Evolutionary conservation across 805 yeast species (phyloP), one percentile per base, ranked within the genome.

Genomic region (Sugiyamaella lignohabitans): DNA sequence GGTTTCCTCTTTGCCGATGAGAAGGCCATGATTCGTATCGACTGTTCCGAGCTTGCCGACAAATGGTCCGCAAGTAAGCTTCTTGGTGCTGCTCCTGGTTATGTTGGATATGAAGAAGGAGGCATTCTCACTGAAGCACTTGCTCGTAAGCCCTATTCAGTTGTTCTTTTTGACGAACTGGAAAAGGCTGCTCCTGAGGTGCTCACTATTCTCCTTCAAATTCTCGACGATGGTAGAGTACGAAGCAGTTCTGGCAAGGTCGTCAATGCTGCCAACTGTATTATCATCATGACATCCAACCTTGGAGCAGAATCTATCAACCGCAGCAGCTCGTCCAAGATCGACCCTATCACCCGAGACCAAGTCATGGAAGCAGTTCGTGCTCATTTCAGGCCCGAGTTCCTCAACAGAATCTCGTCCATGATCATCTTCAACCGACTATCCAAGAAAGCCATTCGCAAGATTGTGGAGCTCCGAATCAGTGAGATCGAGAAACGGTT

Each of bases 141-240:
- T 47, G 76, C 87, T 51, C 78, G 96, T 61, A 82, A 84, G 52
- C 98, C 98, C 47, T 93, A 93, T 69, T 87, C 97, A 4, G 98
- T 93, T n/a, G 75, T 93, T 36, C 73, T 93, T 52, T 93, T 93
- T 61, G 98, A 93, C 68, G 98, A 93, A 70, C 96, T 93, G 47
- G 98, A 93, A 64, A 93, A 93, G 68, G 98, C 98, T 16, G 96
- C 96, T 4, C 98, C 98, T 1, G 98, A 91, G 64, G 98, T 93
- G 1, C 73, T 91, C 62, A 93, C 96, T 5, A 84, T 93, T 18
- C 73, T 93, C 59, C 74, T 93, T 56, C 98, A 93, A 67, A 79
- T 93, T 70, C 72, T 93, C 51, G 98, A 93, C 61, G 98, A 93
- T 67, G 98, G 98, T 62, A 81, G 96, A 67, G 81, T 93, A 52